Evolutionary conservation across 2,329 filamentous ascomycete genomes (phyloP), one percentile per base, ranked within the genome.

Genomic region (Penicillium sp.): DNA sequence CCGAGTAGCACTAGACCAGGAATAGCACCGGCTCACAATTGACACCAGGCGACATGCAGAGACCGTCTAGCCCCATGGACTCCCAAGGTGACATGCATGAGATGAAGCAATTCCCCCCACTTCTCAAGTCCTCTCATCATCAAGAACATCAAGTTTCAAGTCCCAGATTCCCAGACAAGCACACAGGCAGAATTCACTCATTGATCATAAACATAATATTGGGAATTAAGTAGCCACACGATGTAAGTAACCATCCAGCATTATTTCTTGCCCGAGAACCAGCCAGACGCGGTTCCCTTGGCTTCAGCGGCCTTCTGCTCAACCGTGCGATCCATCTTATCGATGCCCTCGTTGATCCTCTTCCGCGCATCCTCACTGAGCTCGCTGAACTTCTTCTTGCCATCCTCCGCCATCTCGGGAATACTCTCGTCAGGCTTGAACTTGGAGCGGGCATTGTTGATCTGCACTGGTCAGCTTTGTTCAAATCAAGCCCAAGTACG

Each of bases 271-370:
- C 81, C 81, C 21, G 90, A 87, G 67, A 96, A 95, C 92, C 91
- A 96, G 70, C 88, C 83, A 39, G 87, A 89, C 65, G 95, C 74
- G 59, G 88, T 87, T 65, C 85, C 84, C 85, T 96, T 96, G 42
- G 90, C 88, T 79, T 96, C 88, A 47, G 85, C 75, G 4, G 90
- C 85, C 60, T 85, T 85, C 60, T 89, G 79, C 78, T 92, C 88
- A 47, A 96, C 87, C 61, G 85, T 91, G 65, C 85, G 83, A 76
- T 96, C 92, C 65, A 92, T 86, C 71, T 87, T 84, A 74, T 96
- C 87, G 47, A 94, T 76, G 9, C 78, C 76, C 42, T 68, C 68
- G 61, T 80, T 78, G 60, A 83, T 57, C 52, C 80, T 74, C 51
- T 74, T 76, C 54, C 74, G 73, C 2, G 80, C 84, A 66, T 90